Conservation (phyloP, 768 basidiomycete genomes). For the Pleurotus djamor region DNA sequence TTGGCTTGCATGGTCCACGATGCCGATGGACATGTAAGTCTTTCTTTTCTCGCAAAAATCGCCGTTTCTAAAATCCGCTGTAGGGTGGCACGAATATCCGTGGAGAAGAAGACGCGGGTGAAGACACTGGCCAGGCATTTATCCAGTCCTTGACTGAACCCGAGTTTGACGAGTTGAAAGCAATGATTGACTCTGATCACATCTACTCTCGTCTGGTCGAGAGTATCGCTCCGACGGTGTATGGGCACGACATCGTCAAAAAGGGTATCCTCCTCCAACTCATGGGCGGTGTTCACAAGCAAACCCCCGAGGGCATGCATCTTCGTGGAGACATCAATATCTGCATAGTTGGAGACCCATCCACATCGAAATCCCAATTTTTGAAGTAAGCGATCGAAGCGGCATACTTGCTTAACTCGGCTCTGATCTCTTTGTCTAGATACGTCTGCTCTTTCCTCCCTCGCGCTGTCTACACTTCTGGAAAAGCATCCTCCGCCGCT, state of each 20-base stretch:
- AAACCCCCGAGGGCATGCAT: conserved; percentile 95
- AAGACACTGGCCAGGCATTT: conserved; percentile 81
- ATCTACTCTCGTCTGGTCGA: conserved; percentile 93
- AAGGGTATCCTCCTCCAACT: conserved; percentile 94
- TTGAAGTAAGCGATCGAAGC: conserved; percentile 67
- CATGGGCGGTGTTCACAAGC: conserved; percentile 98
- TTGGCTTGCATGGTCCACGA: conserved; percentile 97
- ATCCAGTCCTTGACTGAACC: conserved; percentile 87
- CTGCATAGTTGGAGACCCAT: conserved; percentile 96
- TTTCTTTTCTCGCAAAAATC: neutral
- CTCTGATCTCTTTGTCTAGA: conserved; percentile 36
- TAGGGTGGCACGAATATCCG: conserved; percentile 87
- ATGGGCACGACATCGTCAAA: conserved; percentile 98
- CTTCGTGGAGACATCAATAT: conserved; percentile 99
- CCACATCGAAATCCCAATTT: conserved; percentile 98
- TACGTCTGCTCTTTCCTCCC: conserved; percentile 98
- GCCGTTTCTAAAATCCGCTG: conserved; percentile 6
- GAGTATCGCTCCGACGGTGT: conserved; percentile 97
- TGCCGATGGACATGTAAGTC: conserved; percentile 80
- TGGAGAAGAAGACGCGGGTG: conserved; percentile 81
- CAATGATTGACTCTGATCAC: conserved; percentile 92
- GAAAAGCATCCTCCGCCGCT: conserved; percentile 98
- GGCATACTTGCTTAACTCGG: neutral
- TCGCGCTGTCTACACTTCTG: conserved; percentile 97
- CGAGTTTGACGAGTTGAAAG: conserved; percentile 92